Percentiles rank a stretch among this genome's conserved stretches.
phyloP scores from a whole-genome alignment of 2,329 filamentous ascomycete genomes.

The Ilyonectria mors-panacis region DNA sequence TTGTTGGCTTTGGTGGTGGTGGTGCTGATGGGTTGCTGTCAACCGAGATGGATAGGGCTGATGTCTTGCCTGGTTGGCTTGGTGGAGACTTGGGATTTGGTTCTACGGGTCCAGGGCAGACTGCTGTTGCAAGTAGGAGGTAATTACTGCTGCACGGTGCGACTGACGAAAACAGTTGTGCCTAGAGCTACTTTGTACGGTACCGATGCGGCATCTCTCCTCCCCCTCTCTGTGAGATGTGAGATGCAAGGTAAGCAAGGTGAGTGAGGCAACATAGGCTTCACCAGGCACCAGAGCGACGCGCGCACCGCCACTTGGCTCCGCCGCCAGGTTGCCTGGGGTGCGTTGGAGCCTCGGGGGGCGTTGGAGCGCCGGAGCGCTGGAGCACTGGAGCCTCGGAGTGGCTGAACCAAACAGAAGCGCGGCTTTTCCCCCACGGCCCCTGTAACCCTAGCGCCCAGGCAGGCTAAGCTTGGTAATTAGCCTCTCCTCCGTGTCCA shows the following conservation, averaged over 20 bases:
- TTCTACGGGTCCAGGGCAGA: too few relatives aligned
- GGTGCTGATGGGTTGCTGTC: neutral
- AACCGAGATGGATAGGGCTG: neutral
- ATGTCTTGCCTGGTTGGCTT: neutral
- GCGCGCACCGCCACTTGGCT: slow-evolving; percentile 24
- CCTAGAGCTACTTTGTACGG: neutral
- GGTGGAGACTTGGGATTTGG: neutral
- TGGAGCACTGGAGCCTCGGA: slow-evolving; percentile 3
- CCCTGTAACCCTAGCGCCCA: slow-evolving; percentile 9
- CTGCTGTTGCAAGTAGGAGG: neutral
- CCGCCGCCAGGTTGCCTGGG: neutral
- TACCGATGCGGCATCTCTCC: neutral
- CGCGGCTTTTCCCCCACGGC: neutral
- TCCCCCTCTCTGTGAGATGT: neutral
- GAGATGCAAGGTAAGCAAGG: neutral
- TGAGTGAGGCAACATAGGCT: neutral
- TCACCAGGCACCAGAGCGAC: slow-evolving; percentile 7
- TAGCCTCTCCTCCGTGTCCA: slow-evolving; percentile 21
- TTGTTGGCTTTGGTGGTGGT: too few relatives aligned
- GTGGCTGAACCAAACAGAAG: slow-evolving; percentile 24
- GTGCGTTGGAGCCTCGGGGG: neutral
- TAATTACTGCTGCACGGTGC: neutral
- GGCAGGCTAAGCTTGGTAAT: slow-evolving; percentile 29
- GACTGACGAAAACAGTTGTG: neutral
- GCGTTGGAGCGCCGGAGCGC: neutral